Evolutionary conservation across 768 basidiomycete species (phyloP).

Genomic region (Leccinum sublutescens): DNA sequence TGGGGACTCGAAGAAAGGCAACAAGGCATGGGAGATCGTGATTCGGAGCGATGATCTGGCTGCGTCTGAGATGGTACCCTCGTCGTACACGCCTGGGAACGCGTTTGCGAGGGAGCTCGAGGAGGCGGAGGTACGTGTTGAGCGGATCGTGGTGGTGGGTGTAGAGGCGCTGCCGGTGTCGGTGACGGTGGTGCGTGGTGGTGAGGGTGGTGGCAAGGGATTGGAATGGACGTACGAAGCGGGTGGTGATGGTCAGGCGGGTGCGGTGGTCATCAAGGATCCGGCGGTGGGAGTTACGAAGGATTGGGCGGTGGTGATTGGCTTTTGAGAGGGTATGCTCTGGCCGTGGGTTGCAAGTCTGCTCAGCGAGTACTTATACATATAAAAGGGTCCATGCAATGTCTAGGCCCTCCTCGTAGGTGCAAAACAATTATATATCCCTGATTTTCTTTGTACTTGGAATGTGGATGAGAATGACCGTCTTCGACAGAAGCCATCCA

Average conservation of each 20-base stretch:
- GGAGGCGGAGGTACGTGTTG: slow-evolving; percentile 61
- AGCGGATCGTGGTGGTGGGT: slow-evolving; percentile 80
- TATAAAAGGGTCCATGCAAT: not conserved
- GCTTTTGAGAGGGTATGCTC: slow-evolving; percentile 11
- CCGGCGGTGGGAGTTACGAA: slow-evolving; percentile 55
- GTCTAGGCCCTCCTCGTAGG: not conserved
- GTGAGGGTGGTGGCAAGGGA: slow-evolving; percentile 27
- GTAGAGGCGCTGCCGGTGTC: slow-evolving; percentile 57
- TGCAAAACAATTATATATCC: not conserved
- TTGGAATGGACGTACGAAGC: slow-evolving; percentile 68
- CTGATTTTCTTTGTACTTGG: not conserved
- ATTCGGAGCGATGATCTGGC: slow-evolving; percentile 56
- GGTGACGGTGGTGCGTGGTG: slow-evolving; percentile 51
- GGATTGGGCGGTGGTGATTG: slow-evolving; percentile 62
- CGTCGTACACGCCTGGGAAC: slow-evolving; percentile 56
- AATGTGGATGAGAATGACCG: not conserved
- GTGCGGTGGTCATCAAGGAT: slow-evolving; percentile 74
- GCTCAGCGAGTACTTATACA: not conserved
- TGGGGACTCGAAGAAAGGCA: not conserved
- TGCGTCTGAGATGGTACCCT: slow-evolving; percentile 40
- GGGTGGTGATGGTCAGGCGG: slow-evolving; percentile 59
- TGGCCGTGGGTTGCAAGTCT: not conserved
- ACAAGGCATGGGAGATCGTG: slow-evolving; percentile 40
- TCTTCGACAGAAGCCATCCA: no score
- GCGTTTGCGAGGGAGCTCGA: slow-evolving; percentile 63